Evolutionary conservation across 164 flowering plant genomes (phyloP).

Genomic region (Magnolia officinalis): DNA sequence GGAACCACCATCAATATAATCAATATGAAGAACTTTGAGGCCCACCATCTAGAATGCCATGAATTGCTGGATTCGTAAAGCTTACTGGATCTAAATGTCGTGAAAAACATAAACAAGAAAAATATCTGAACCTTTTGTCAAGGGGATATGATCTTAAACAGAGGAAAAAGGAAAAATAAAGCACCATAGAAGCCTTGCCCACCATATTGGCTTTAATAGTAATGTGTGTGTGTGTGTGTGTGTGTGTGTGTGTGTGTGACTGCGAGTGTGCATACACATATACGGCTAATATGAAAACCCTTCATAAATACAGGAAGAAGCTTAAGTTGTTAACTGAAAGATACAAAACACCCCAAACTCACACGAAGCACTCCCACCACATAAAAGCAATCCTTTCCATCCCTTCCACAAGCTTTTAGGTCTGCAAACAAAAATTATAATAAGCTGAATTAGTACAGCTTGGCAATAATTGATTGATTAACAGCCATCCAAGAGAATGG

Average conservation of each 20-base stretch:
- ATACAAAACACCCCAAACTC: slow-evolving; percentile 92
- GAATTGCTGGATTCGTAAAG: slow-evolving; percentile 44
- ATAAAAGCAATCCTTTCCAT: slow-evolving; percentile 53
- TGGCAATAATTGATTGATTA: background rate
- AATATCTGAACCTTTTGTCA: slow-evolving; percentile 62
- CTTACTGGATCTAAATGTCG: slow-evolving; percentile 59
- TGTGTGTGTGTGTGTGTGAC: too few relatives aligned
- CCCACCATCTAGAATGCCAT: slow-evolving; percentile 95
- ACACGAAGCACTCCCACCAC: slow-evolving; percentile 87
- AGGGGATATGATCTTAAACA: slow-evolving; percentile 26
- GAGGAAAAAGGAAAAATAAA: background rate
- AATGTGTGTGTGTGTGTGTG: too few relatives aligned
- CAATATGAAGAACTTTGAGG: slow-evolving; percentile 45
- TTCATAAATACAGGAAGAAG: background rate
- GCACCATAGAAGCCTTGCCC: background rate
- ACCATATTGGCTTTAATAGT: background rate
- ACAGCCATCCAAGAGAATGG: background rate
- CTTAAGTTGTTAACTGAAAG: slow-evolving; percentile 25
- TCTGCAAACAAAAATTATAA: slow-evolving; percentile 39
- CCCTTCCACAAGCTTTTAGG: slow-evolving; percentile 56
- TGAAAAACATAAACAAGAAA: slow-evolving; percentile 64
- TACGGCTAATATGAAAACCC: too few relatives aligned
- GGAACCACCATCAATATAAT: slow-evolving; percentile 44
- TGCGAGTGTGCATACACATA: too few relatives aligned
- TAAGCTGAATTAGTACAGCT: background rate